phyloP scores from a whole-genome alignment of 495 filamentous ascomycete species.

The Talaromyces ruber region DNA sequence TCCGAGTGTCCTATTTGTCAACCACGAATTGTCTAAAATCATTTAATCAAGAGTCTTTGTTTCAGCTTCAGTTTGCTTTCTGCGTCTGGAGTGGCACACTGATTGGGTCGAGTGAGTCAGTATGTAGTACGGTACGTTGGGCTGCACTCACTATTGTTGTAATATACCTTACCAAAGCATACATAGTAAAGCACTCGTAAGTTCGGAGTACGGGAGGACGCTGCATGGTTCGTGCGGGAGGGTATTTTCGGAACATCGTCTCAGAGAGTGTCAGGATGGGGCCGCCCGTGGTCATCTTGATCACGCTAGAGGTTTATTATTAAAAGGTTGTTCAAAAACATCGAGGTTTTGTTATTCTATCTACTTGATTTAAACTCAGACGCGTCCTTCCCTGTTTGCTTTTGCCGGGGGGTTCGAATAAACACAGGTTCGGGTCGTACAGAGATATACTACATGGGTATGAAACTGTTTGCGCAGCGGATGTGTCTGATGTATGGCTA shows the following conservation, averaged over 20 bases:
- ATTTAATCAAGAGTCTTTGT: background rate
- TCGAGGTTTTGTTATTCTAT: background rate
- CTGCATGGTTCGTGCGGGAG: background rate
- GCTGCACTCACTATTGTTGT: background rate
- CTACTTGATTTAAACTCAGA: background rate
- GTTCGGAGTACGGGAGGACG: background rate
- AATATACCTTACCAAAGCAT: background rate
- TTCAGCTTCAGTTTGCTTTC: background rate
- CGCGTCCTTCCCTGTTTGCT: background rate
- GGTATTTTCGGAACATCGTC: background rate
- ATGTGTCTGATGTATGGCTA: background rate
- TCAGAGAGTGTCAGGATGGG: background rate
- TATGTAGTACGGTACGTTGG: background rate
- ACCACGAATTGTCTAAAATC: background rate
- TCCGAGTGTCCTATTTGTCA: background rate
- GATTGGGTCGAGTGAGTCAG: background rate
- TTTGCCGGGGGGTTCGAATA: background rate
- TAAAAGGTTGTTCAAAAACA: background rate
- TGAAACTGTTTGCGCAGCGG: background rate
- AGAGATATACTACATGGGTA: background rate
- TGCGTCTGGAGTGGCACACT: background rate
- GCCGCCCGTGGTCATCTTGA: background rate
- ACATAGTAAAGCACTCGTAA: background rate
- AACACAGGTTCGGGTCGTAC: background rate
- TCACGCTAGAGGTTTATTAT: background rate